These are phyloP conservation scores for Colletotrichum graminicola DNA, from an alignment of 2,329 filamentous ascomycete species.

Conservation along the genomic window DNA sequence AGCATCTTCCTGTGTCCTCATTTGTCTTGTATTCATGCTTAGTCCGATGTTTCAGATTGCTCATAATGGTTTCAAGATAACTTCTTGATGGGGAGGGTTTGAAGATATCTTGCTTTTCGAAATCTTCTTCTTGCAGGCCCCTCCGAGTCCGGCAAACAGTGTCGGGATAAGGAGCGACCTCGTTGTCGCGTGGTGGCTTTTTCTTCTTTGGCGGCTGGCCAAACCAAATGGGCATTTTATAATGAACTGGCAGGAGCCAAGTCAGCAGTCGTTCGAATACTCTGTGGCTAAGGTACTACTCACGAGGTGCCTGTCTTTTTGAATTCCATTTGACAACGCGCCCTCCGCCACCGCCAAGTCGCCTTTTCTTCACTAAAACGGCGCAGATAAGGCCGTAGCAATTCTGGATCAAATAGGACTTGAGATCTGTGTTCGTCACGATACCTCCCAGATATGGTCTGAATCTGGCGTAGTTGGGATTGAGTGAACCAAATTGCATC, in stretches of 20 bases:
- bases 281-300: not conserved
- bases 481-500: not conserved
- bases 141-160: not conserved
- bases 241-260: not conserved
- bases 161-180: not conserved
- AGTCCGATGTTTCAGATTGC: not conserved
- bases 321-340: slow-evolving; percentile 9
- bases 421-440: not conserved
- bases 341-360: not conserved
- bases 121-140: not conserved
- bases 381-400: slow-evolving; percentile 18
- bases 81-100: not conserved
- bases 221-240: slow-evolving; percentile 12
- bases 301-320: not conserved
- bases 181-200: not conserved
- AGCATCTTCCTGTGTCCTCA: not conserved
- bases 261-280: not conserved
- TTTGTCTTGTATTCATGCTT: too few relatives aligned
- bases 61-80: not conserved
- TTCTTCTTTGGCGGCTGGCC: not conserved
- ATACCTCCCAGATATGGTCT: slow-evolving; percentile 7
- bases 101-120: not conserved
- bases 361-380: not conserved
- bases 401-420: not conserved
- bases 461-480: slow-evolving; percentile 9